These are phyloP conservation scores for Puya raimondii DNA, from an alignment of 176 grass and related monocot species.

Conservation along the genomic window DNA sequence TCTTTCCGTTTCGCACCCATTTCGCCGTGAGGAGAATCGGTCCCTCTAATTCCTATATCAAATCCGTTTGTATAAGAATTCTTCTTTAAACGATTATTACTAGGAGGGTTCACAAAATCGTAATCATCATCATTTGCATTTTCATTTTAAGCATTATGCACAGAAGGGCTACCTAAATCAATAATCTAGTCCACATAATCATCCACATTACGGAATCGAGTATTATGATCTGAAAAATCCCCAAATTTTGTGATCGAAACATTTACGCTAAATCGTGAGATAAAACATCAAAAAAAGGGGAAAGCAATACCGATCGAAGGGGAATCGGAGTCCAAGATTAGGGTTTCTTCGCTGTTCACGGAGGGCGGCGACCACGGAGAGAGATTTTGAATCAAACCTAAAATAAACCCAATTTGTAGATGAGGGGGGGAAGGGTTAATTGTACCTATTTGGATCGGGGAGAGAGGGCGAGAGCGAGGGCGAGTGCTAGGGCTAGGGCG, in stretches of 20 bases:
- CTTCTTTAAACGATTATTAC: not conserved
- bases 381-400: not conserved
- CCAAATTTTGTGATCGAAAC: not conserved
- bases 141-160: conserved; percentile 10
- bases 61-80: not conserved
- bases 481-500: too few species aligned
- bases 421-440: too few species aligned
- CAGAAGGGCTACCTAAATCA: not conserved
- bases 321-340: conserved; percentile 4
- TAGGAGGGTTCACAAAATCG: not conserved
- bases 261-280: not conserved
- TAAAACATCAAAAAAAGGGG: not conserved
- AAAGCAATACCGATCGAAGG: not conserved
- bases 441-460: too few species aligned
- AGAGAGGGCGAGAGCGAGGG: too few species aligned
- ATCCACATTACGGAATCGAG: not conserved
- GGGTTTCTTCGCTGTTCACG: not conserved
- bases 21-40: conserved; percentile 6
- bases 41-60: not conserved
- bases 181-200: not conserved
- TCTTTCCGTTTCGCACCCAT: conserved; percentile 17
- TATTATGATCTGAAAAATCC: not conserved
- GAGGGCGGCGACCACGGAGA: not conserved
- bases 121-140: not conserved
- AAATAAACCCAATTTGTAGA: not conserved